phyloP scores from a whole-genome alignment of 441 rosid genomes.

The Arabidopsis hybrid region DNA sequence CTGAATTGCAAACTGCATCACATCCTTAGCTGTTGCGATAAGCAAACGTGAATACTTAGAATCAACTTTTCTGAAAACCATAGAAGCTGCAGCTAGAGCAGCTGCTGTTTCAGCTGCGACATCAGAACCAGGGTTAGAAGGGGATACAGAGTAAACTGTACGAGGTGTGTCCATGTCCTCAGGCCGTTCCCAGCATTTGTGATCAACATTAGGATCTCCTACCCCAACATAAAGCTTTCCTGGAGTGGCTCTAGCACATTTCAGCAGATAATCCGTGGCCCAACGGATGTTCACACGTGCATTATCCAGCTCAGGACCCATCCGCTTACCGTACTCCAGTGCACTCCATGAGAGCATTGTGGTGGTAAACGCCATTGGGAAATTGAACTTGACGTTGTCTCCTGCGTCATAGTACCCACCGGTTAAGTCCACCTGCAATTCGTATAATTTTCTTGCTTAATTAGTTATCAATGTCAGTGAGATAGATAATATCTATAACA shows the following conservation, averaged over 20 bases:
- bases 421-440: constrained; percentile 61
- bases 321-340: constrained; percentile 62
- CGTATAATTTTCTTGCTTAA: neutral
- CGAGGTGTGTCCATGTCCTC: constrained; percentile 77
- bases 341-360: constrained; percentile 73
- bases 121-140: constrained; percentile 70
- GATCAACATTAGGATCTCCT: constrained; percentile 75
- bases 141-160: constrained; percentile 60
- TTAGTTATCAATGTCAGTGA: neutral
- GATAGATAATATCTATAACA: neutral
- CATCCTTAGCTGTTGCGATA: constrained; percentile 66
- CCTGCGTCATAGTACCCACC: constrained; percentile 85
- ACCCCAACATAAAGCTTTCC: constrained; percentile 83
- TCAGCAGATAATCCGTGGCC: constrained; percentile 67
- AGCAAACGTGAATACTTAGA: constrained; percentile 50
- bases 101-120: constrained; percentile 76
- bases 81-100: constrained; percentile 68
- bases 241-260: constrained; percentile 75
- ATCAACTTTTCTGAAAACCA: constrained; percentile 63
- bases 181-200: constrained; percentile 80
- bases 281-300: constrained; percentile 64
- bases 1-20: constrained; percentile 81
- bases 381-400: constrained; percentile 75
- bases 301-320: constrained; percentile 58
- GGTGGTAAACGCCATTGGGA: constrained; percentile 77